Evolutionary conservation across 352 stramenopile genomes (phyloP).

Genomic region (Phytopythium montanum): DNA sequence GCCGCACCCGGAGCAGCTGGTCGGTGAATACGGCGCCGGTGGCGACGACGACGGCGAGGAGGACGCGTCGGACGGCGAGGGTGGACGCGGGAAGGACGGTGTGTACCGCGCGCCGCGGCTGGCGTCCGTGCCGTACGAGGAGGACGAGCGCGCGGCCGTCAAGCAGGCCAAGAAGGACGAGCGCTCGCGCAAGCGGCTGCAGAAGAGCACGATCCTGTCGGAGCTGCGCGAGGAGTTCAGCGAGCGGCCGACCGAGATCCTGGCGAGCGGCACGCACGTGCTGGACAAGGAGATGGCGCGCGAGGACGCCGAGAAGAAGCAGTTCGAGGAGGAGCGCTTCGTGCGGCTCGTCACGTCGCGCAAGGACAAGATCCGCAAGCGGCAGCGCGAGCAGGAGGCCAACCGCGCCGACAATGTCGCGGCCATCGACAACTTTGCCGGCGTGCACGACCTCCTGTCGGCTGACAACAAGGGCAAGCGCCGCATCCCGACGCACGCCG

Average conservation of each 20-base stretch:
- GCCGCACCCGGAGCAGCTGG: constrained; percentile 72
- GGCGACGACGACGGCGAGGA: constrained; percentile 29
- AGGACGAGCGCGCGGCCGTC: constrained; percentile 73
- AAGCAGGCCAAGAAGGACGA: constrained; percentile 84
- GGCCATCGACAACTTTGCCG: constrained; percentile 87
- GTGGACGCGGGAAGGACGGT: constrained; percentile 38
- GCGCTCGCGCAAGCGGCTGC: constrained; percentile 71
- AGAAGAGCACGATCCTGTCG: constrained; percentile 82
- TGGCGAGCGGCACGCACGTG: constrained; percentile 50
- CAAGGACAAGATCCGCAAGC: constrained; percentile 88
- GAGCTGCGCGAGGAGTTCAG: constrained; percentile 86
- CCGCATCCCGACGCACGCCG: constrained; percentile 44
- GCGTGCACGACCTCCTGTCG: constrained; percentile 72
- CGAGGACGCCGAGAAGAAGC: constrained; percentile 80
- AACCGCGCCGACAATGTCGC: constrained; percentile 69
- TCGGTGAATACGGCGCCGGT: constrained; percentile 41
- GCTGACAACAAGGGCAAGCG: constrained; percentile 78
- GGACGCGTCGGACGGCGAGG: constrained; percentile 24
- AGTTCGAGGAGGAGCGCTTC: constrained; percentile 84
- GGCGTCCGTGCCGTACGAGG: constrained; percentile 79
- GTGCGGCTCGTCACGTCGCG: constrained; percentile 82
- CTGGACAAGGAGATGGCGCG: constrained; percentile 81
- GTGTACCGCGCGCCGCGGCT: constrained; percentile 78
- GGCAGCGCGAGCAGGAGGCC: constrained; percentile 75
- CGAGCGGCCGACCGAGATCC: constrained; percentile 70